phyloP scores from a whole-genome alignment of 169 alveolate species.

The Hepatocystis sp. region DNA sequence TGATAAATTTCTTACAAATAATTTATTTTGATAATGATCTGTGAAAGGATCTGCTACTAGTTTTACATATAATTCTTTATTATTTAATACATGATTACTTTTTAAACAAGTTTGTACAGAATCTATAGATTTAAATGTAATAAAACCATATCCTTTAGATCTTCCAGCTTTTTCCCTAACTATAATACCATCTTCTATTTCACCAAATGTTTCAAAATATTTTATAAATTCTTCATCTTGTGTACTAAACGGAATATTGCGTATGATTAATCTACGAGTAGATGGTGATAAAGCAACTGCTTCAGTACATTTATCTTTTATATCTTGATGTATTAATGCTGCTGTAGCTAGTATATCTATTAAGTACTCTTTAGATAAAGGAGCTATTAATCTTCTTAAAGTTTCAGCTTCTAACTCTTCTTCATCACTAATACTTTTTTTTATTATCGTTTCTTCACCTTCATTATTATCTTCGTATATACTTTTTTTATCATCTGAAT shows the following conservation, averaged over 20 bases:
- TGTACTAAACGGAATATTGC: slow-evolving; percentile 84
- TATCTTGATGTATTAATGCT: slow-evolving; percentile 76
- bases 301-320: slow-evolving; percentile 79
- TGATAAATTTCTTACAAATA: slow-evolving; percentile 83
- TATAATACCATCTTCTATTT: slow-evolving; percentile 85
- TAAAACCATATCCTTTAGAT: slow-evolving; percentile 89
- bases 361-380: slow-evolving; percentile 84
- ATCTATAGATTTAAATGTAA: slow-evolving; percentile 83
- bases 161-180: slow-evolving; percentile 86
- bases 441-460: slow-evolving; percentile 15
- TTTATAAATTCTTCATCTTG: slow-evolving; percentile 79
- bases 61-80: slow-evolving; percentile 79
- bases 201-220: slow-evolving; percentile 82
- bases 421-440: no score
- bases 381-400: slow-evolving; percentile 77
- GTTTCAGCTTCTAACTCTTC: slow-evolving; percentile 65
- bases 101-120: slow-evolving; percentile 79
- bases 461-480: slow-evolving; percentile 6
- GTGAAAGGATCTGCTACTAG: slow-evolving; percentile 84
- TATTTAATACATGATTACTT: slow-evolving; percentile 75
- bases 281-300: slow-evolving; percentile 83
- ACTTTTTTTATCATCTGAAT: slow-evolving; percentile 45
- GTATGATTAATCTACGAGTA: slow-evolving; percentile 82
- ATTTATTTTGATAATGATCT: slow-evolving; percentile 78
- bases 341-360: slow-evolving; percentile 82